Base-by-base conservation (phyloP, 1,284 basidiomycete species). In the Apiotrichum laibachii region DNA sequence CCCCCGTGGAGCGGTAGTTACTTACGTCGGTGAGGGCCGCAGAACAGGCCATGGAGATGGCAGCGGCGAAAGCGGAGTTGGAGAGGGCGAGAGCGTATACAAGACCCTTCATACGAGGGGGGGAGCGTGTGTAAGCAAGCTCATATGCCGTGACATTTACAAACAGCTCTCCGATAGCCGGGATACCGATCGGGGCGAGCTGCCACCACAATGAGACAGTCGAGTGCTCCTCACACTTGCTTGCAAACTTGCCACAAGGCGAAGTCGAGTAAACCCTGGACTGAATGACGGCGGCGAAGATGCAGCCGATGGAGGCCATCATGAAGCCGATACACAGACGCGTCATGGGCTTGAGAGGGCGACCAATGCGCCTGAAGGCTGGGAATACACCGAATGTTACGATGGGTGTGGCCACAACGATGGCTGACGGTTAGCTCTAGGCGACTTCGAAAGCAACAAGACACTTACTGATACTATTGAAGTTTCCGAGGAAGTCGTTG, bases 141-240 rank as follows among this genome's bases (percentile, higher is more conserved):
- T 82, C 81, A 69, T 81, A 78, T 48, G 75, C 75, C 15, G 80
- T 80, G 55, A 81, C 78, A 50, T 77, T 79, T 60, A 81, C 78
- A 45, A 82, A 79, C 37, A 82, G 69, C 66, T 82, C 81, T 22
- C 77, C 79, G 46, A 80, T 53, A 37, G 79, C 81, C n/a, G 80
- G 78, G 15, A 81, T 65, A 21, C 73, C 63, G 71, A 78, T 79
- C 16, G 80, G 68, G 8, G 79, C 79, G 12, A 78, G 65, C 66
- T 80, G 79, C 54, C 71, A 70, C 75, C 77, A 78, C 40, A 81
- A 71, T 44, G 69, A 72, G 22, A 56, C 48, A 26, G 39, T 21
- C 33, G 55, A 50, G 47, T 35, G 37, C 26, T 44, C 47, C 46
- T 71, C 69, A 53, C 74, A 78, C 47, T 67, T 72, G 15, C 77